phyloP scores from a whole-genome alignment of 1,139 yeast species.

The Kodamaea ohmeri region DNA sequence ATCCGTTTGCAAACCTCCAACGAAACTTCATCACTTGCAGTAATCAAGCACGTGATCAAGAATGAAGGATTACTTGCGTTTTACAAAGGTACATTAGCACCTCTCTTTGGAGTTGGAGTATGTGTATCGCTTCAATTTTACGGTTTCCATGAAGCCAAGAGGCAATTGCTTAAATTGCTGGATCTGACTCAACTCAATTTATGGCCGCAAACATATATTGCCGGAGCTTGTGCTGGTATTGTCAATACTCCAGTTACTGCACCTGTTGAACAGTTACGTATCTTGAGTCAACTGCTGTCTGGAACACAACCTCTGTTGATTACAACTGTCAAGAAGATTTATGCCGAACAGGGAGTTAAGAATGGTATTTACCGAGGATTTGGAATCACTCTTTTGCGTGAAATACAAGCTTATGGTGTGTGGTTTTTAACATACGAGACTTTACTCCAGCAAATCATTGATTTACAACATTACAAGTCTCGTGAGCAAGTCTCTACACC shows the following conservation, averaged over 20 bases:
- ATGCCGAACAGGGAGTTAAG: slow-evolving; percentile 42
- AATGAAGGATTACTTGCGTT: slow-evolving; percentile 67
- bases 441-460: slow-evolving; percentile 45
- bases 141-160: slow-evolving; percentile 73
- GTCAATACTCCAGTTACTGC: slow-evolving; percentile 70
- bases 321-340: slow-evolving; percentile 42
- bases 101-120: slow-evolving; percentile 60
- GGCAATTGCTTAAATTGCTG: slow-evolving; percentile 46
- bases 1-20: slow-evolving; percentile 57
- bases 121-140: slow-evolving; percentile 75
- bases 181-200: slow-evolving; percentile 41
- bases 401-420: slow-evolving; percentile 77
- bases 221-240: slow-evolving; percentile 79
- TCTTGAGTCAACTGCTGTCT: slow-evolving; percentile 61
- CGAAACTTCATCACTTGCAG: slow-evolving; percentile 41
- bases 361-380: slow-evolving; percentile 60
- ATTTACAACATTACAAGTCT: slow-evolving; percentile 30
- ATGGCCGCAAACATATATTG: slow-evolving; percentile 62
- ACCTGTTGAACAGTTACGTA: slow-evolving; percentile 76
- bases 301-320: slow-evolving; percentile 44
- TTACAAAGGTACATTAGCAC: slow-evolving; percentile 46
- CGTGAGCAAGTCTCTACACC: slow-evolving; percentile 59
- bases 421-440: slow-evolving; percentile 77
- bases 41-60: slow-evolving; percentile 51
- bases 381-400: slow-evolving; percentile 59